These are phyloP conservation scores for Russula virescens DNA, from an alignment of 768 basidiomycete genomes.

Conservation along the genomic window DNA sequence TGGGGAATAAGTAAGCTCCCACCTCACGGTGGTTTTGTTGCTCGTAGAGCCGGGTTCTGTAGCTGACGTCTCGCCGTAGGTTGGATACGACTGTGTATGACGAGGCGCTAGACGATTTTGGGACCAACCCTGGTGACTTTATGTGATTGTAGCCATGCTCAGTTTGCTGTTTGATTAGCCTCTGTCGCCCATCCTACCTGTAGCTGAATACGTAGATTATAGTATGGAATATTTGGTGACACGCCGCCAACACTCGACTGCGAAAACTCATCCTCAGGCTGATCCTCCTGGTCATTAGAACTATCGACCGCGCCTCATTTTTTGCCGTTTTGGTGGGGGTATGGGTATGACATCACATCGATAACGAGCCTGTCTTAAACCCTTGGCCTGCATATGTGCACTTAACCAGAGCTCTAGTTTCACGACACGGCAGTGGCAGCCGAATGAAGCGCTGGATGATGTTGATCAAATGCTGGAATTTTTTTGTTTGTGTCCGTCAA, in stretches of 20 bases:
- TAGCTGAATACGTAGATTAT: conserved; percentile 20
- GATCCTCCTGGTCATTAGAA: conserved; percentile 47
- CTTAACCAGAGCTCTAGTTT: too few species aligned
- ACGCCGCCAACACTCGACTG: conserved; percentile 9
- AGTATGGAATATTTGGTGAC: conserved; percentile 4
- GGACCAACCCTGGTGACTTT: conserved; percentile 71
- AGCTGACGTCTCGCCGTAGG: conserved; percentile 35
- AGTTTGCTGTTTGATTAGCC: conserved; percentile 13
- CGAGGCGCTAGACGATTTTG: conserved; percentile 87
- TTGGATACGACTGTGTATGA: conserved; percentile 79
- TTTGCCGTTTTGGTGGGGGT: too few species aligned
- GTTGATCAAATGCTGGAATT: too few species aligned
- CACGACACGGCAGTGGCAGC: too few species aligned
- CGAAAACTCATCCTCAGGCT: conserved; percentile 50
- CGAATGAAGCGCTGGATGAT: too few species aligned
- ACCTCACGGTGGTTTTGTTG: neutral
- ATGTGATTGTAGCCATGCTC: conserved; percentile 54
- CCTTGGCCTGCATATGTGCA: too few species aligned
- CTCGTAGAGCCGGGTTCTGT: neutral
- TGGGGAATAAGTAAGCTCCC: conserved; percentile 49
- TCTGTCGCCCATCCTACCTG: conserved; percentile 2
- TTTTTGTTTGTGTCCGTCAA: too few species aligned
- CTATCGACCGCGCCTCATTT: conserved; percentile 63
- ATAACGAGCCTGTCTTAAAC: too few species aligned
- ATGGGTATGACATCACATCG: too few species aligned